Percentiles rank a stretch among this genome's conserved stretches.
Conservation (phyloP, 2,329 filamentous ascomycete genomes). For the Fusarium sp. region DNA sequence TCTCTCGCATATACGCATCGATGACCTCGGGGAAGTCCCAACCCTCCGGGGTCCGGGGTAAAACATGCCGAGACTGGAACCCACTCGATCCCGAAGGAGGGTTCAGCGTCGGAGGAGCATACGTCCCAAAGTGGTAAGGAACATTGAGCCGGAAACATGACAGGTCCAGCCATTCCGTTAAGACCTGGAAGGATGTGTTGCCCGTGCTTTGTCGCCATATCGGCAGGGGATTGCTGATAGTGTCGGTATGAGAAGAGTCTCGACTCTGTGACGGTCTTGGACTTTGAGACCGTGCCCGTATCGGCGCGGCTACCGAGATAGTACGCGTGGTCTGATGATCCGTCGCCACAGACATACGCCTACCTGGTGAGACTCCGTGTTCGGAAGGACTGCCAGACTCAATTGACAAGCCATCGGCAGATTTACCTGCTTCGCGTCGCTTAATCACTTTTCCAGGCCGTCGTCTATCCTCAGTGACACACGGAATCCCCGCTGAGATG, state of each 20-base stretch:
- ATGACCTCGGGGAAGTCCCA: not conserved
- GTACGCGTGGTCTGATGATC: not conserved
- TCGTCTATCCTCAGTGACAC: slow-evolving; percentile 12
- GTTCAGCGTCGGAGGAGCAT: not conserved
- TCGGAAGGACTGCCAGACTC: not conserved
- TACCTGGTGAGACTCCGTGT: not conserved
- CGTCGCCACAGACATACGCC: not conserved
- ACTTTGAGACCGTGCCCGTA: not conserved
- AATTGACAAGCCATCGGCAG: not conserved
- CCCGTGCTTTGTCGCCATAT: slow-evolving; percentile 6
- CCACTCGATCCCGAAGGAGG: not conserved
- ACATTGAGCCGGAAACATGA: slow-evolving; percentile 12
- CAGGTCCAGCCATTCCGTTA: slow-evolving; percentile 7
- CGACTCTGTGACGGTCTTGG: slow-evolving; percentile 2
- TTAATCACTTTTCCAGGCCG: slow-evolving; percentile 11
- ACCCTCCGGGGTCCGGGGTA: not conserved
- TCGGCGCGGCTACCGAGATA: not conserved
- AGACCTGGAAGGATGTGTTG: not conserved
- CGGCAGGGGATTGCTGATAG: not conserved
- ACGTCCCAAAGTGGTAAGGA: slow-evolving; percentile 15
- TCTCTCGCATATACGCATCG: slow-evolving; percentile 2
- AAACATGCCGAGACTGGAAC: not conserved
- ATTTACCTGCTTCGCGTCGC: slow-evolving; percentile 9
- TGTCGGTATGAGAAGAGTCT: slow-evolving; percentile 13
- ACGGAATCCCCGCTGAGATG: not conserved